Base-by-base conservation (phyloP, 2,329 filamentous ascomycete species). In the Drechmeria coniospora region DNA sequence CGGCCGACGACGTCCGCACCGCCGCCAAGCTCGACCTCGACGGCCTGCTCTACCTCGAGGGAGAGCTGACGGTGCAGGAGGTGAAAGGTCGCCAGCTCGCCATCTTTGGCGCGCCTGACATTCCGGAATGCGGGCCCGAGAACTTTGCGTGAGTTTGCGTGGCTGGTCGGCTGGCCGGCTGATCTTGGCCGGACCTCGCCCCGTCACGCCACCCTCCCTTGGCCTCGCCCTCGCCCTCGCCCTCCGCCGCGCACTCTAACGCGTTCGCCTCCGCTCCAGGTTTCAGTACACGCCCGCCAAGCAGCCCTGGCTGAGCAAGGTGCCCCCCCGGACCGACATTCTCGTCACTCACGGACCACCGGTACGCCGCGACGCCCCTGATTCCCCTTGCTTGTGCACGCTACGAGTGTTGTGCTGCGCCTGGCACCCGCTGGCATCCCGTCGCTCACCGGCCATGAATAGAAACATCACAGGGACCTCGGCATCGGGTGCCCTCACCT, bases 341-440 rank as follows among this genome's bases (percentile, higher is more conserved):
- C 62, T 93, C 10, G 55, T 92, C 25, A 92, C 84, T 1, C 84
- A 92, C 45, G 74, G 72, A 1, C 84, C 84, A 16, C 81, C 83
- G 2, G 65, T 68, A 54, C 36, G 54, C 39, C 13, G 18, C 13
- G 9, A 10, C 8, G 15, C 15, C 13, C 19, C 16, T 9, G 25
- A 7, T 12, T 5, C 19, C n/a, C 10, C 20, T n/a, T n/a, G n/a
- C n/a, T n/a, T n/a, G n/a, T n/a, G n/a, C n/a, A n/a, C n/a, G n/a
- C n/a, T n/a, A n/a, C n/a, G n/a, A n/a, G n/a, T n/a, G n/a, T n/a
- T n/a, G n/a, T n/a, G n/a, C n/a, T n/a, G n/a, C n/a, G n/a, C n/a
- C n/a, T n/a, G n/a, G n/a, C n/a, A n/a, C n/a, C n/a, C n/a, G n/a
- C n/a, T n/a, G n/a, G n/a, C n/a, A n/a, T n/a, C n/a, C n/a, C n/a